These are phyloP conservation scores for Ustilago trichophora DNA, from an alignment of 1,284 basidiomycete genomes.

Conservation along the genomic window DNA sequence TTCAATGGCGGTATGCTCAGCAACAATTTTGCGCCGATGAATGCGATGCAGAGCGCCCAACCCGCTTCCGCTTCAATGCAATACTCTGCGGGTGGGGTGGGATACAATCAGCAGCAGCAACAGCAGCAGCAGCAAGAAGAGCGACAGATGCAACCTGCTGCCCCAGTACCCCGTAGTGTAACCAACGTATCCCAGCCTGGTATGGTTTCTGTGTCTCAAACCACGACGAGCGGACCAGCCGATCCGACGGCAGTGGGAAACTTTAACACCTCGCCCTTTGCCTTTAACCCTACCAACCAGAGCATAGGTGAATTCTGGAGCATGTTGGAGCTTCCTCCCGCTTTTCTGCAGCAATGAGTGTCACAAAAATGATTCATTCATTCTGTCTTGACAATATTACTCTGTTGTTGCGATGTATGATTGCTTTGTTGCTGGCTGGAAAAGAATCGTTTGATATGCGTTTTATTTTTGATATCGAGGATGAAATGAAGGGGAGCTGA, in stretches of 20 bases:
- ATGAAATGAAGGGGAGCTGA: no score
- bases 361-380: no score
- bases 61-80: neutral
- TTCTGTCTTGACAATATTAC: no score
- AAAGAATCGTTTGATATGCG: no score
- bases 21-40: slow-evolving; percentile 2
- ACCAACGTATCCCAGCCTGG: neutral
- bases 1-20: slow-evolving; percentile 4
- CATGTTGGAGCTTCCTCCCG: slow-evolving; percentile 52
- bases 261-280: slow-evolving; percentile 45
- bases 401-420: no score
- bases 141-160: no score
- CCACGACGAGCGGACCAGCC: neutral
- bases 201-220: neutral
- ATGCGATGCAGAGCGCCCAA: slow-evolving; percentile 1
- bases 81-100: neutral
- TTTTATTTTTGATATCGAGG: no score
- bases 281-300: slow-evolving; percentile 31
- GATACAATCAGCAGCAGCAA: slow-evolving; percentile 7
- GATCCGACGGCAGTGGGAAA: neutral
- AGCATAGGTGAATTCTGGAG: slow-evolving; percentile 51
- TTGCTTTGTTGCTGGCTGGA: no score
- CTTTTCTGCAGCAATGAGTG: slow-evolving; percentile 36
- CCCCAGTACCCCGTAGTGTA: no score
- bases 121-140: no score